A percentile compares a stretch with the other conserved stretches of the same genome.
Conservation (phyloP, 192 early-diverging fungal genomes). For the Blastocladiella britannica region DNA sequence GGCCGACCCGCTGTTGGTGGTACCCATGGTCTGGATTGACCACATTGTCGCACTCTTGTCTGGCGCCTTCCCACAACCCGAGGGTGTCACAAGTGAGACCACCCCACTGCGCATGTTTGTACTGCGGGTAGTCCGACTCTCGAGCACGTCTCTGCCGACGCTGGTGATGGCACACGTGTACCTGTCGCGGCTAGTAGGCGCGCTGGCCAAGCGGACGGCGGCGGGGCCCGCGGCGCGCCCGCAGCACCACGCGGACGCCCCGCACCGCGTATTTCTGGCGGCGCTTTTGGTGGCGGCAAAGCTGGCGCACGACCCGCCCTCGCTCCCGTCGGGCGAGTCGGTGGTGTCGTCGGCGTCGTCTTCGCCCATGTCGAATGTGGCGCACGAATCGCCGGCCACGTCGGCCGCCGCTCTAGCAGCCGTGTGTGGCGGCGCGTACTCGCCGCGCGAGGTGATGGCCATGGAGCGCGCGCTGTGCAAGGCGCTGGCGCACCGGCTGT, state of each 20-base stretch:
- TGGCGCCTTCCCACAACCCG: too few relatives aligned
- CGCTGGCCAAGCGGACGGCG: neutral
- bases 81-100: too few relatives aligned
- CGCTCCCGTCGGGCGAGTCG: neutral
- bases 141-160: neutral
- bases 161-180: neutral
- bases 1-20: too few relatives aligned
- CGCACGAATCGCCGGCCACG: neutral
- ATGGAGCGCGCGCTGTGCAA: conserved; percentile 1
- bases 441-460: neutral
- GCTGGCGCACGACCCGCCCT: neutral
- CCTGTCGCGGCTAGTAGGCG: neutral
- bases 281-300: neutral
- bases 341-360: neutral
- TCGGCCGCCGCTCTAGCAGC: neutral
- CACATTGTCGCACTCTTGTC: too few relatives aligned
- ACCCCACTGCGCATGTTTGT: neutral
- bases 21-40: too few relatives aligned
- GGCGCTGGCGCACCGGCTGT: neutral
- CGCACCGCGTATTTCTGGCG: neutral
- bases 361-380: neutral
- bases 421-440: neutral
- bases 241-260: neutral
- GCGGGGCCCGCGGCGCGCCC: neutral
- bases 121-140: neutral